Percentiles rank a stretch among this genome's conserved stretches.
Evolutionary conservation across 495 filamentous ascomycete genomes (phyloP).

Genomic region (Hypoxylon fragiforme): DNA sequence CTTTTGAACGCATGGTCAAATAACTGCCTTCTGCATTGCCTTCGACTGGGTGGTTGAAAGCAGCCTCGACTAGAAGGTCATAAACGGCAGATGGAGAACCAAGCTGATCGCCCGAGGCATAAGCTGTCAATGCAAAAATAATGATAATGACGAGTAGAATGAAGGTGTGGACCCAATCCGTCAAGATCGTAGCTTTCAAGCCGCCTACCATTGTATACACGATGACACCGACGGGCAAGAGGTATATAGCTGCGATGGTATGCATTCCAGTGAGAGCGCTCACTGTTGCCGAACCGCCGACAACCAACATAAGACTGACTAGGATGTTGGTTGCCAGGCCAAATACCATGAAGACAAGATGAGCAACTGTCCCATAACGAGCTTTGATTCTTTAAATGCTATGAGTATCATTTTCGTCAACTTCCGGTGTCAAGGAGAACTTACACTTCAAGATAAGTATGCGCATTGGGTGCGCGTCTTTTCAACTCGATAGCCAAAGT

Average conservation of each 20-base stretch:
- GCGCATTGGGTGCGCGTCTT: constrained; percentile 80
- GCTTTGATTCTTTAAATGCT: constrained; percentile 44
- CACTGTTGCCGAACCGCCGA: constrained; percentile 87
- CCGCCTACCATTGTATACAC: constrained; percentile 66
- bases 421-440: constrained; percentile 14
- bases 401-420: constrained; percentile 9
- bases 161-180: constrained; percentile 75
- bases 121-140: constrained; percentile 85
- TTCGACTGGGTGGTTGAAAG: constrained; percentile 71
- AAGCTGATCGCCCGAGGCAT: constrained; percentile 72
- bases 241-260: constrained; percentile 86
- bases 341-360: constrained; percentile 78
- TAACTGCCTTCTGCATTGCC: constrained; percentile 88
- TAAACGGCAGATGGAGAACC: constrained; percentile 83
- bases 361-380: constrained; percentile 62
- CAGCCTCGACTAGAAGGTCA: constrained; percentile 73
- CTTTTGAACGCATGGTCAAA: constrained; percentile 83
- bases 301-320: constrained; percentile 88
- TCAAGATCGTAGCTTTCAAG: constrained; percentile 54
- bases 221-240: constrained; percentile 84
- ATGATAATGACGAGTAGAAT: constrained; percentile 88
- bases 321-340: constrained; percentile 83
- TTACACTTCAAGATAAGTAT: constrained; percentile 84
- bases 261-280: constrained; percentile 83
- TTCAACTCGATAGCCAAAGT: constrained; percentile 94